phyloP scores from a whole-genome alignment of 495 filamentous ascomycete species.

The Rhizodiscina lignyota region DNA sequence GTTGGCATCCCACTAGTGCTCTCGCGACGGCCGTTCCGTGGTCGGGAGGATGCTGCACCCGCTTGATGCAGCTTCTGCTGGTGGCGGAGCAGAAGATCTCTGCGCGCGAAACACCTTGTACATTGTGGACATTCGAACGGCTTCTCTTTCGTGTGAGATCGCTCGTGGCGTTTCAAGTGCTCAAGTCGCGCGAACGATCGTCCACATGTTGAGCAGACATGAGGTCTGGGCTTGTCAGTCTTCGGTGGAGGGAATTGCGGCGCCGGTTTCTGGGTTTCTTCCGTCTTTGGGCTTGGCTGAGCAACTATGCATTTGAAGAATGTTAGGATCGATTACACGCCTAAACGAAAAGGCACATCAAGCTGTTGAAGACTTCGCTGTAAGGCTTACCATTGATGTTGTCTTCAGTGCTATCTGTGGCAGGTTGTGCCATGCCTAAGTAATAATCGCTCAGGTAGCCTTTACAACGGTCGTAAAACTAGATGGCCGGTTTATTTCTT shows the following conservation, averaged over 20 bases:
- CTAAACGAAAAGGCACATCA: too few relatives aligned
- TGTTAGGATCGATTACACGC: too few relatives aligned
- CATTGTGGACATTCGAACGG: conserved; percentile 98
- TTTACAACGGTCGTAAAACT: too few relatives aligned
- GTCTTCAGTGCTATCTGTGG: too few relatives aligned
- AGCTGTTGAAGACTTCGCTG: too few relatives aligned
- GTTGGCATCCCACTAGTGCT: conserved; percentile 46
- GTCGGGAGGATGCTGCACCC: conserved; percentile 76
- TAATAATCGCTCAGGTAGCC: too few relatives aligned
- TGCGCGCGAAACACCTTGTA: conserved; percentile 81
- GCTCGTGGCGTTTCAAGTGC: conserved; percentile 95
- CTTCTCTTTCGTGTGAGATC: conserved; percentile 98
- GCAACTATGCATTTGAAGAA: too few relatives aligned
- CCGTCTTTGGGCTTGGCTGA: neutral
- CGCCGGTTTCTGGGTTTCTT: neutral
- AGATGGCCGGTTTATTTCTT: too few relatives aligned
- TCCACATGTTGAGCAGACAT: conserved; percentile 84
- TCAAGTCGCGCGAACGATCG: conserved; percentile 91
- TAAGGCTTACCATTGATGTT: too few relatives aligned
- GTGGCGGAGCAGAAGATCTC: conserved; percentile 83
- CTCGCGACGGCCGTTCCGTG: conserved; percentile 63
- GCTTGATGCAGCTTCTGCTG: conserved; percentile 99
- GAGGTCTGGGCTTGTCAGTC: conserved; percentile 92
- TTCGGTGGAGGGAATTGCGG: conserved; percentile 56
- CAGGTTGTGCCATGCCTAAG: too few relatives aligned